Evolutionary conservation across 768 basidiomycete species (phyloP), one percentile per base, ranked within the genome.

Genomic region (Hirschioporus abietinus): DNA sequence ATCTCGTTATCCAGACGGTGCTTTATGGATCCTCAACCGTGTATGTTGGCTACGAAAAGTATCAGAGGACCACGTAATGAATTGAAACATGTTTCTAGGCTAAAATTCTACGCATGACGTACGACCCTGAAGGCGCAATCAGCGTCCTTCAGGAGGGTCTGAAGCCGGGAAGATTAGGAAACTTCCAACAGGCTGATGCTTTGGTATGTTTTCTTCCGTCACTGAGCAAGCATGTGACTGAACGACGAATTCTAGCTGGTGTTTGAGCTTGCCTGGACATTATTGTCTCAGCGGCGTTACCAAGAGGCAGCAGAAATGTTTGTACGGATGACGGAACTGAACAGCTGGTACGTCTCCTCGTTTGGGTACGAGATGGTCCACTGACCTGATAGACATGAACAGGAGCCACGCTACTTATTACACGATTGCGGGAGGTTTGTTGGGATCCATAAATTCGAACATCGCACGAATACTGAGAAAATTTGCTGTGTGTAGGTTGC

Each of bases 341-440:
- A 92, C 71, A 85, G 78, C 60, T 93, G 92, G 92, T 87, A 35
- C 7, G 81, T 76, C 36, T 24, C 60, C 52, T 59, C n/a, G 26
- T 3, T 20, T 30, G 20, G 20, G 9, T 66, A 12, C 42, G 35
- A 0, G 10, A 64, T 58, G 35, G 17, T n/a, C 35, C 35, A 61
- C 63, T 60, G 1, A 66, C 52, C 60, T 34, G n/a, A 7, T 57
- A 26, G 65, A 20, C 1, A 42, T 35, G 7, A 30, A 30, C 69
- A 90, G 89, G 90, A 88, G 87, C 72, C 91, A 90, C 64, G 90
- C 84, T 1, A 92, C 91, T 10, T 93, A 93, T 74, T 86, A 87
- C 69, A 91, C 88, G 73, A 83, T 92, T 35, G 87, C 89, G 24
- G 90, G 88, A n/a, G 89, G 86, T 77, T 12, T 15, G 42, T 15